These are phyloP conservation scores for Monilinia fructigena DNA, from an alignment of 2,329 filamentous ascomycete species.

Conservation along the genomic window DNA sequence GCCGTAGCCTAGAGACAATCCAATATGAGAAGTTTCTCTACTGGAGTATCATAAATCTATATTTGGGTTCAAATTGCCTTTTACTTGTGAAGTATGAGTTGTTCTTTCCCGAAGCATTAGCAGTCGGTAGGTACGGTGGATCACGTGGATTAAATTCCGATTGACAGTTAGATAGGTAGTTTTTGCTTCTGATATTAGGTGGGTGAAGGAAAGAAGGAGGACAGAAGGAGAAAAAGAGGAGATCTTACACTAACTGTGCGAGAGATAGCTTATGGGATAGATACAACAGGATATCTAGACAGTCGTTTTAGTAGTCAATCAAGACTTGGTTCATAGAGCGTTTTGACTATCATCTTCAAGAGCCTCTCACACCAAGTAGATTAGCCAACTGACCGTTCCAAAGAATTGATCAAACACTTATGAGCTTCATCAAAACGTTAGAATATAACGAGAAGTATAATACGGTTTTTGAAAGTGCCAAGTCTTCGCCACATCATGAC, in stretches of 20 bases:
- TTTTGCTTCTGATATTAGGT: not conserved
- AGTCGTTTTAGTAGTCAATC: not conserved
- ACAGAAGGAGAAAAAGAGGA: too few species aligned
- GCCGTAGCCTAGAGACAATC: not conserved
- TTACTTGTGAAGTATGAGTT: not conserved
- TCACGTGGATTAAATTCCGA: not conserved
- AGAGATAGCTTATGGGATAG: too few species aligned
- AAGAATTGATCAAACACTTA: not conserved
- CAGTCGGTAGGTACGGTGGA: not conserved
- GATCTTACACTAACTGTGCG: too few species aligned
- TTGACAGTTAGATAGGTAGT: too few species aligned
- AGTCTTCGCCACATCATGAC: too few species aligned
- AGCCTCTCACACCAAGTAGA: not conserved
- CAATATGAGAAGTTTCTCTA: not conserved
- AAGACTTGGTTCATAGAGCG: not conserved
- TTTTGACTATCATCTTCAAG: not conserved
- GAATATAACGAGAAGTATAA: not conserved
- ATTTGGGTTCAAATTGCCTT: not conserved
- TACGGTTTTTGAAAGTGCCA: not conserved
- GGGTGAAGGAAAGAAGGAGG: not conserved
- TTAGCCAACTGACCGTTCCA: not conserved
- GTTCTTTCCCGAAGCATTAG: not conserved
- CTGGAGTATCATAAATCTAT: not conserved
- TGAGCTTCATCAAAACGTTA: not conserved
- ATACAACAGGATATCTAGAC: not conserved